A percentile compares a stretch with the other conserved stretches of the same genome.
Conservation (phyloP, 768 basidiomycete species). For the Lactarius vividus region DNA sequence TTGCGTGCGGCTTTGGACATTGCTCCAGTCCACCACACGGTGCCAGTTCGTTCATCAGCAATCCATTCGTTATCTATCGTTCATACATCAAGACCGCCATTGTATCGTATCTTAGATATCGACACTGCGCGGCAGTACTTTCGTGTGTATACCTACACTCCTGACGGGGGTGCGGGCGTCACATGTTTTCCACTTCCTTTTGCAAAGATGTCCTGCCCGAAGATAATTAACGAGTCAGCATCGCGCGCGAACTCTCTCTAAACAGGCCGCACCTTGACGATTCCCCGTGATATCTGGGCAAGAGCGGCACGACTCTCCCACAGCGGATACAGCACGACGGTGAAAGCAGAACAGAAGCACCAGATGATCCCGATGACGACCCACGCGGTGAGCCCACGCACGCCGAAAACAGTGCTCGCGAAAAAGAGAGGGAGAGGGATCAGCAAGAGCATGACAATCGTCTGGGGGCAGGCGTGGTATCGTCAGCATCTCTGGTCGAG, state of each 20-base stretch:
- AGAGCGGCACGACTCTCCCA: slow-evolving; percentile 79
- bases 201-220: slow-evolving; percentile 41
- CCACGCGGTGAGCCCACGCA: slow-evolving; percentile 71
- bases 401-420: slow-evolving; percentile 66
- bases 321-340: slow-evolving; percentile 82
- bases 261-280: slow-evolving; percentile 53
- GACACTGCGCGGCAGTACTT: not conserved
- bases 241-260: not conserved
- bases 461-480: slow-evolving; percentile 35
- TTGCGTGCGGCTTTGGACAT: not conserved
- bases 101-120: not conserved
- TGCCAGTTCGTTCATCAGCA: not conserved
- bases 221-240: not conserved
- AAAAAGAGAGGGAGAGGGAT: slow-evolving; percentile 89
- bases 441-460: slow-evolving; percentile 62
- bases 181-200: slow-evolving; percentile 43
- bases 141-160: slow-evolving; percentile 9
- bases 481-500: slow-evolving; percentile 2
- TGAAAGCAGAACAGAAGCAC: slow-evolving; percentile 72
- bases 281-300: slow-evolving; percentile 52
- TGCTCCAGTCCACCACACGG: not conserved
- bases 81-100: not conserved
- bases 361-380: slow-evolving; percentile 79
- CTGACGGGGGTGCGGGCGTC: slow-evolving; percentile 17
- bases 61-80: not conserved